Percentiles rank a stretch among this genome's conserved stretches.
These are phyloP conservation scores for Colletotrichum euphorbiae DNA, from an alignment of 2,329 filamentous ascomycete genomes.

Conservation along the genomic window DNA sequence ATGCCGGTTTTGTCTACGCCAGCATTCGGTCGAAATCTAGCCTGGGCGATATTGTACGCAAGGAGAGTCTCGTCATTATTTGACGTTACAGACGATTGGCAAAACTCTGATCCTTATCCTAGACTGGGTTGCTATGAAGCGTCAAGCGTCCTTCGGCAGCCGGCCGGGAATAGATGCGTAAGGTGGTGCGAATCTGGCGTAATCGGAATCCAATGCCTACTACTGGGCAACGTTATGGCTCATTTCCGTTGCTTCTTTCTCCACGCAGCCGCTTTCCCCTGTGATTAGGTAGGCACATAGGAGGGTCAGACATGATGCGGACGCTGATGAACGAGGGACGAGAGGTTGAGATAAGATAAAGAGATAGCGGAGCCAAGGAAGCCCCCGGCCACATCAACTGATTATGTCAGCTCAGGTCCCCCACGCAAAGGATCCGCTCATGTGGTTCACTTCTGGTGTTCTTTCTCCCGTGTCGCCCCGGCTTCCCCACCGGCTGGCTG, in stretches of 20 bases:
- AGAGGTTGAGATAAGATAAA: slow-evolving; percentile 37
- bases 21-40: slow-evolving; percentile 7
- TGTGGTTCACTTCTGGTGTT: slow-evolving; percentile 20
- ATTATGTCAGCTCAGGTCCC: slow-evolving; percentile 34
- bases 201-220: slow-evolving; percentile 1
- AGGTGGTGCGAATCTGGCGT: neutral
- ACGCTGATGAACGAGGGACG: too few relatives aligned
- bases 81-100: slow-evolving; percentile 1
- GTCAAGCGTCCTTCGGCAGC: neutral
- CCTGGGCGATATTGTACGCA: slow-evolving; percentile 1
- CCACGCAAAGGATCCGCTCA: slow-evolving; percentile 29
- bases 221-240: slow-evolving; percentile 19
- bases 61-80: neutral
- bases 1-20: neutral
- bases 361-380: slow-evolving; percentile 34
- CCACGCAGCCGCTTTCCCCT: neutral
- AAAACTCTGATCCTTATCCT: slow-evolving; percentile 15
- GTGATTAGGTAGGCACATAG: neutral
- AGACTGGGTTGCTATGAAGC: slow-evolving; percentile 6
- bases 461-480: slow-evolving; percentile 32
- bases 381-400: slow-evolving; percentile 1
- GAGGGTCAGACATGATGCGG: too few relatives aligned
- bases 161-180: slow-evolving; percentile 3
- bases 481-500: slow-evolving; percentile 11
- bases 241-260: neutral